Evolutionary conservation across 345 rosid species (phyloP).

Genomic region (Citrus inodora): DNA sequence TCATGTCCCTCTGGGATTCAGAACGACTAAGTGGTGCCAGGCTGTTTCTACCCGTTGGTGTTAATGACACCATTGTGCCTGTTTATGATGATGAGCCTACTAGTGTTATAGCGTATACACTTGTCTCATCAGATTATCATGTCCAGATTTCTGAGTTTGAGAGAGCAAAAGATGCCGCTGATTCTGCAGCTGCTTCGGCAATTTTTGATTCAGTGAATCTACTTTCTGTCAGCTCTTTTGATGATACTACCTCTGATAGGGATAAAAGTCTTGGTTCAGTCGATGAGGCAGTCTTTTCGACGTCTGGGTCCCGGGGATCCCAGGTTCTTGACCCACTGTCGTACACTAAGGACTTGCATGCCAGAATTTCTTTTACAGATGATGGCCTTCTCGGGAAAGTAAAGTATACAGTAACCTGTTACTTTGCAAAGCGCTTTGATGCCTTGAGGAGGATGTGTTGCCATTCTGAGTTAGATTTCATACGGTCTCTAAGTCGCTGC

Average conservation of each 20-base stretch:
- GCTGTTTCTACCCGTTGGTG: constrained; percentile 68
- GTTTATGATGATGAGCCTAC: constrained; percentile 95
- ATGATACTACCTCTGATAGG: constrained; percentile 45
- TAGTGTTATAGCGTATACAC: constrained; percentile 83
- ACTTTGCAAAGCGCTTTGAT: constrained; percentile 81
- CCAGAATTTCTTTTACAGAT: constrained; percentile 67
- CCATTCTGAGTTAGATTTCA: constrained; percentile 77
- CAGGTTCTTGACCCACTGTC: constrained; percentile 54
- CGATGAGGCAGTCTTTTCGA: constrained; percentile 48
- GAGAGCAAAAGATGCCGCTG: constrained; percentile 49
- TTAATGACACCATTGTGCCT: constrained; percentile 65
- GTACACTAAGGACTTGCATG: constrained; percentile 64
- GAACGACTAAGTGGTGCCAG: constrained; percentile 75
- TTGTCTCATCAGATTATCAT: constrained; percentile 64
- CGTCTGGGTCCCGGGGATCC: constrained; percentile 35
- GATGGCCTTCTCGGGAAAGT: constrained; percentile 74
- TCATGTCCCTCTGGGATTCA: constrained; percentile 59
- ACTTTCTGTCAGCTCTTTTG: constrained; percentile 46
- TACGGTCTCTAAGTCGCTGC: constrained; percentile 93
- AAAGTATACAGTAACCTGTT: constrained; percentile 79
- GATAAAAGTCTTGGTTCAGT: constrained; percentile 44
- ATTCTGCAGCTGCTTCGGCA: constrained; percentile 38
- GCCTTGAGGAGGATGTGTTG: constrained; percentile 84
- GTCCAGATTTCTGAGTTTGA: constrained; percentile 61
- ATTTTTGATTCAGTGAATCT: constrained; percentile 57